Conservation (phyloP, 2,329 filamentous ascomycete species). For the Pseudocercospora pini-densiflorae region DNA sequence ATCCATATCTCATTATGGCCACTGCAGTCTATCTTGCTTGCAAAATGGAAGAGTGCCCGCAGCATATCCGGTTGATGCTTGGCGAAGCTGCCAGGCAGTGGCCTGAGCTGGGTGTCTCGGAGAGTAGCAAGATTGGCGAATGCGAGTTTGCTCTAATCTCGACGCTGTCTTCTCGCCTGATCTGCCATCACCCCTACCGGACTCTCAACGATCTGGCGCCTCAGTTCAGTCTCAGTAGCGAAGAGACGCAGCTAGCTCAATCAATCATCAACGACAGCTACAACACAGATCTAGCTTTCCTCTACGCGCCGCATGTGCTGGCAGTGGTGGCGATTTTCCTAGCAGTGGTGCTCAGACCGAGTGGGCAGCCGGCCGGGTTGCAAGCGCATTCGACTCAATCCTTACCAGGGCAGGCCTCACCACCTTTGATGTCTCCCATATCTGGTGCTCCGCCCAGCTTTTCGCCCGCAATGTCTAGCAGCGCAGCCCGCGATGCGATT, state of each 20-base stretch:
- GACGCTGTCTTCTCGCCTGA: conserved; percentile 87
- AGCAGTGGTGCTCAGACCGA: conserved; percentile 78
- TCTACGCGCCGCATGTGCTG: conserved; percentile 84
- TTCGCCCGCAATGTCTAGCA: conserved; percentile 28
- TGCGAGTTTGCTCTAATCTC: conserved; percentile 93
- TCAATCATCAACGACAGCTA: conserved; percentile 91
- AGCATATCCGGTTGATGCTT: conserved; percentile 91
- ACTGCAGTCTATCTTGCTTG: conserved; percentile 94
- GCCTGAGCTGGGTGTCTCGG: conserved; percentile 76
- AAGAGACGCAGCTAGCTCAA: conserved; percentile 78
- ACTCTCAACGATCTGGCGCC: conserved; percentile 73
- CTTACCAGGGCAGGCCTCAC: conserved; percentile 15
- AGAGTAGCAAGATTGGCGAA: conserved; percentile 85
- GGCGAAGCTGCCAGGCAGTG: conserved; percentile 84
- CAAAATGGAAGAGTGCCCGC: conserved; percentile 97
- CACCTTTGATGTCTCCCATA: conserved; percentile 33
- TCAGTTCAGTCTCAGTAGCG: conserved; percentile 72
- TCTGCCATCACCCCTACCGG: conserved; percentile 89
- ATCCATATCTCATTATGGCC: conserved; percentile 90
- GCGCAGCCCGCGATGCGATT: conserved; percentile 43
- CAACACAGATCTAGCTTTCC: conserved; percentile 85
- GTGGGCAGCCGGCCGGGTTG: conserved; percentile 52
- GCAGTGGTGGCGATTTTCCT: conserved; percentile 86
- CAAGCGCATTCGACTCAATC: conserved; percentile 45
- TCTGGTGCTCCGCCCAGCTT: conserved; percentile 23